These are phyloP conservation scores for Malassezia arunalokei DNA, from an alignment of 1,284 basidiomycete genomes.

Conservation along the genomic window DNA sequence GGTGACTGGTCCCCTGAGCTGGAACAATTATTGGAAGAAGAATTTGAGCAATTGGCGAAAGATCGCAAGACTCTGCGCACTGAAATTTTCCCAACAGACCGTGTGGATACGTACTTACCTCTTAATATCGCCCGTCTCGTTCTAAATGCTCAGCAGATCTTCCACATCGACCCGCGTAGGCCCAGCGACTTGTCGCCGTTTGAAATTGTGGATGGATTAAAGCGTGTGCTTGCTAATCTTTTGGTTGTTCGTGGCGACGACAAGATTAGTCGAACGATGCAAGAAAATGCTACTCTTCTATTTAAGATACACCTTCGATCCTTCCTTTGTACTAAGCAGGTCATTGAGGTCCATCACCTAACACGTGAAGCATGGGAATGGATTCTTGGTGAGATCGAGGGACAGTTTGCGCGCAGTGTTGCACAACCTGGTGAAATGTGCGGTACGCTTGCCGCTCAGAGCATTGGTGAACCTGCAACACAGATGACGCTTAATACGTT, in stretches of 20 bases:
- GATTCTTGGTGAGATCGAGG: conserved; percentile 88
- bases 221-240: conserved; percentile 29
- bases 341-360: conserved; percentile 42
- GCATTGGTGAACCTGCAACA: conserved; percentile 97
- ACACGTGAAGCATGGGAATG: conserved; percentile 74
- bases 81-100: conserved; percentile 64
- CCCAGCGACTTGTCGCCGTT: conserved; percentile 80
- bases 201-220: conserved; percentile 69
- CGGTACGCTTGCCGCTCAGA: conserved; percentile 91
- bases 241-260: conserved; percentile 66
- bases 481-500: conserved; percentile 99
- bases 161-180: conserved; percentile 87
- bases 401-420: conserved; percentile 59
- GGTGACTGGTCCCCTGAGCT: conserved; percentile 72
- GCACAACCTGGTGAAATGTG: conserved; percentile 98
- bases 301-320: conserved; percentile 61
- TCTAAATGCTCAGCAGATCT: conserved; percentile 90
- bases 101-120: conserved; percentile 55
- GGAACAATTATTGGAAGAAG: conserved; percentile 79
- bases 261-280: conserved; percentile 59
- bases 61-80: conserved; percentile 66
- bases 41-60: conserved; percentile 63
- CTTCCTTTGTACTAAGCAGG: conserved; percentile 41
- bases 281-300: conserved; percentile 76
- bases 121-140: conserved; percentile 79